phyloP scores from a whole-genome alignment of 306 rosid genomes.

The Morella rubra region DNA sequence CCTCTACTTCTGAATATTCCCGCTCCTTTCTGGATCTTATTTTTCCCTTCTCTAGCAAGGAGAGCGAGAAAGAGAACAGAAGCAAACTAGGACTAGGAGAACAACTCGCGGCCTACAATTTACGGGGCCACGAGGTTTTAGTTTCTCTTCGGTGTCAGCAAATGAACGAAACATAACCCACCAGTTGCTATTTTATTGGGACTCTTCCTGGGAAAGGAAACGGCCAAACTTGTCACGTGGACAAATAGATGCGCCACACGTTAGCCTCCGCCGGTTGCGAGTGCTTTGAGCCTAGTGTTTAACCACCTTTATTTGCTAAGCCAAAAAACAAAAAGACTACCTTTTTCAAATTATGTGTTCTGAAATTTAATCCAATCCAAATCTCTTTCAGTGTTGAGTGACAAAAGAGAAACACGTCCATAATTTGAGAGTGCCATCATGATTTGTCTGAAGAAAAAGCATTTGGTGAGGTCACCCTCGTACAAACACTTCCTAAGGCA shows the following conservation, averaged over 20 bases:
- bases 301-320: neutral
- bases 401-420: no score
- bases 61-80: conserved; percentile 1
- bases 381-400: no score
- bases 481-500: no score
- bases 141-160: neutral
- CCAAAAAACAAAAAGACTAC: neutral
- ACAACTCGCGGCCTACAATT: neutral
- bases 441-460: no score
- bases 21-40: neutral
- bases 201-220: neutral
- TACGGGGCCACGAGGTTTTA: neutral
- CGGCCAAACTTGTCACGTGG: conserved; percentile 36
- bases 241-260: conserved; percentile 26
- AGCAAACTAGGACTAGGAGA: neutral
- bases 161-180: conserved; percentile 38
- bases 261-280: neutral
- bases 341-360: no score
- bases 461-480: no score
- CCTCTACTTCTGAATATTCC: neutral
- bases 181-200: conserved; percentile 34
- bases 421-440: no score
- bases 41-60: neutral
- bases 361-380: no score
- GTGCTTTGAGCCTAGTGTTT: conserved; percentile 34